Conservation (phyloP, 1,284 basidiomycete genomes). For the Tilletia indica region DNA sequence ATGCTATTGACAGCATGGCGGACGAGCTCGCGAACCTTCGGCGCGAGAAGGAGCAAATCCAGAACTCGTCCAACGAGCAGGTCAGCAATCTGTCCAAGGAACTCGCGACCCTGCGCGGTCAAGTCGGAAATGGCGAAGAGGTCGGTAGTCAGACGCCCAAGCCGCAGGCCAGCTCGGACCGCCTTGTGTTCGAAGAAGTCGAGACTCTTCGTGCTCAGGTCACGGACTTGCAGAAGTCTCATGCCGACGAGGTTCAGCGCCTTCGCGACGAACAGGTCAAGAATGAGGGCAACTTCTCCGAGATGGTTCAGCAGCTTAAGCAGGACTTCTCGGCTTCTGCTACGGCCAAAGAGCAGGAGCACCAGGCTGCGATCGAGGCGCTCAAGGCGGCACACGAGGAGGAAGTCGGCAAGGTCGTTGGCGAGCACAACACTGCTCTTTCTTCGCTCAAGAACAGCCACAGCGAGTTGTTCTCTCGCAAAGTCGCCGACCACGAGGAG, state of each 20-base stretch:
- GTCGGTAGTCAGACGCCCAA: constrained; percentile 5
- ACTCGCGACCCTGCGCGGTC: neutral
- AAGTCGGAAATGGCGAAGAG: constrained; percentile 1
- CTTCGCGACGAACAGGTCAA: constrained; percentile 66
- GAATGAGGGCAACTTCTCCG: constrained; percentile 66
- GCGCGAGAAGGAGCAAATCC: constrained; percentile 75
- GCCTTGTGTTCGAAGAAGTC: constrained; percentile 10
- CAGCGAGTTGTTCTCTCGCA: neutral
- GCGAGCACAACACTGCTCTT: neutral
- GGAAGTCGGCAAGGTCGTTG: neutral
- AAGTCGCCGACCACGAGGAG: constrained; percentile 20
- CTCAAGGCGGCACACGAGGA: neutral
- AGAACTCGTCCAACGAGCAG: constrained; percentile 75
- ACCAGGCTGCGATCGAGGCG: constrained; percentile 3
- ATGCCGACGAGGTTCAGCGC: constrained; percentile 62
- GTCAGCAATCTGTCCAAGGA: constrained; percentile 75
- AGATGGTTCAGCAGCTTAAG: constrained; percentile 68
- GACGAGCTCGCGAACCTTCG: constrained; percentile 68
- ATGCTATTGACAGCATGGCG: constrained; percentile 70
- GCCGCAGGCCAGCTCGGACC: neutral
- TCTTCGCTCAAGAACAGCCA: constrained; percentile 7
- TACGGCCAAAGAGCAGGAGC: neutral
- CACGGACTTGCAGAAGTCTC: neutral
- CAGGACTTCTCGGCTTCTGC: constrained; percentile 9
- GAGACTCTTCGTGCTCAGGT: constrained; percentile 6